Evolutionary conservation across 1,139 yeast species (phyloP).

Genomic region (Trichomonascaceae sp.): DNA sequence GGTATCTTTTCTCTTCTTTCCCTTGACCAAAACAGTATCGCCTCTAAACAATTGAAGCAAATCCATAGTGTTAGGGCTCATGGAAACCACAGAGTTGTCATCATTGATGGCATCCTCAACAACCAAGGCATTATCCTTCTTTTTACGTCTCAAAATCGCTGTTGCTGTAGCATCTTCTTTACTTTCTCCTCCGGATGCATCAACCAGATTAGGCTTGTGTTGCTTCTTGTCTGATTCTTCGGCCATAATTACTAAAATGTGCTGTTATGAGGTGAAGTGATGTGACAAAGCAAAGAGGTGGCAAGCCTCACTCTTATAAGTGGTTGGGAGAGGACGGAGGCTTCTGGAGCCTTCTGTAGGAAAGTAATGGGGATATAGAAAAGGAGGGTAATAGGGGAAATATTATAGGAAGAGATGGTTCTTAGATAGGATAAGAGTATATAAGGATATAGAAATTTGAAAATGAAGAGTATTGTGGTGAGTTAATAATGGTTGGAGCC

Average conservation of each 20-base stretch:
- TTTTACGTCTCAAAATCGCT: slow-evolving; percentile 93
- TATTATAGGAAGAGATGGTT: background rate
- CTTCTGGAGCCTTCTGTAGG: background rate
- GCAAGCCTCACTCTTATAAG: background rate
- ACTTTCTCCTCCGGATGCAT: slow-evolving; percentile 46
- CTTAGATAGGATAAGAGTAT: background rate
- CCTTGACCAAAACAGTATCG: slow-evolving; percentile 94
- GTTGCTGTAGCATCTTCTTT: slow-evolving; percentile 90
- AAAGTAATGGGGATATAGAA: background rate
- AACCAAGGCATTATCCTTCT: slow-evolving; percentile 89
- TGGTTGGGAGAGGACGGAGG: background rate
- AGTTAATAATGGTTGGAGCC: too few species aligned
- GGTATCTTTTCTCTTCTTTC: slow-evolving; percentile 96
- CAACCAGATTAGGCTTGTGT: slow-evolving; percentile 33
- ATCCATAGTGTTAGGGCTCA: slow-evolving; percentile 95
- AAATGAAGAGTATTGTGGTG: too few species aligned
- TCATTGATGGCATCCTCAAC: slow-evolving; percentile 98
- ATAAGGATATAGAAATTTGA: background rate
- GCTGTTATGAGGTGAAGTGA: slow-evolving; percentile 1
- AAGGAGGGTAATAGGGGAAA: background rate
- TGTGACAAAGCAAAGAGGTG: background rate
- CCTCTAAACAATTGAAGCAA: slow-evolving; percentile 92
- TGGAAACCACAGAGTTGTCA: slow-evolving; percentile 92
- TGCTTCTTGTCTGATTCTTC: slow-evolving; percentile 7
- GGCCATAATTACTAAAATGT: slow-evolving; percentile 2